phyloP scores from a whole-genome alignment of 495 filamentous ascomycete genomes.

The Penicillium steckii region DNA sequence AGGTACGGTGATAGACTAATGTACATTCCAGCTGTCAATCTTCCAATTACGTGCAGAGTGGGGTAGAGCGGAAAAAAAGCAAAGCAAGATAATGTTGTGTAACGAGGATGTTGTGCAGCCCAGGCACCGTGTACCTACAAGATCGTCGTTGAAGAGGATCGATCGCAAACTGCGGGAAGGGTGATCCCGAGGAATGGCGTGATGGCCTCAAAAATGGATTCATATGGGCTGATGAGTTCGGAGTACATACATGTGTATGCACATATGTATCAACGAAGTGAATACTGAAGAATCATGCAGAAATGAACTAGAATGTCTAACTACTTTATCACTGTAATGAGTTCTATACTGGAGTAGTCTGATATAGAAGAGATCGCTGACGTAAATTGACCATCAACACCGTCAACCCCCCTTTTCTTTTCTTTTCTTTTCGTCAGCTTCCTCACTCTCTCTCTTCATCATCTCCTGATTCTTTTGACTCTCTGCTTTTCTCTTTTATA shows the following conservation, averaged over 20 bases:
- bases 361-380: slow-evolving; percentile 10
- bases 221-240: slow-evolving; percentile 1
- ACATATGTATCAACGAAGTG: too few relatives aligned
- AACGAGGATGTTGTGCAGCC: slow-evolving; percentile 19
- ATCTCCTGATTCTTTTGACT: not conserved
- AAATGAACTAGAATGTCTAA: too few relatives aligned
- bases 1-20: not conserved
- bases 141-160: slow-evolving; percentile 16
- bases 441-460: not conserved
- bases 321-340: too few relatives aligned
- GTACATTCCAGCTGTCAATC: not conserved
- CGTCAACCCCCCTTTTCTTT: not conserved
- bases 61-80: slow-evolving; percentile 3
- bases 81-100: slow-evolving; percentile 8
- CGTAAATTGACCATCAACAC: slow-evolving; percentile 14
- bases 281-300: too few relatives aligned
- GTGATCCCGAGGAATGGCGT: slow-evolving; percentile 29
- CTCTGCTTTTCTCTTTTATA: not conserved
- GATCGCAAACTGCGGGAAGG: slow-evolving; percentile 17
- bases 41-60: not conserved
- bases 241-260: not conserved
- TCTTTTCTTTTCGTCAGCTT: not conserved
- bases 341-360: too few relatives aligned
- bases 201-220: slow-evolving; percentile 11
- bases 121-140: too few relatives aligned